Evolutionary conservation across 2,329 filamentous ascomycete species (phyloP).

Genomic region (Geosmithia morbida): DNA sequence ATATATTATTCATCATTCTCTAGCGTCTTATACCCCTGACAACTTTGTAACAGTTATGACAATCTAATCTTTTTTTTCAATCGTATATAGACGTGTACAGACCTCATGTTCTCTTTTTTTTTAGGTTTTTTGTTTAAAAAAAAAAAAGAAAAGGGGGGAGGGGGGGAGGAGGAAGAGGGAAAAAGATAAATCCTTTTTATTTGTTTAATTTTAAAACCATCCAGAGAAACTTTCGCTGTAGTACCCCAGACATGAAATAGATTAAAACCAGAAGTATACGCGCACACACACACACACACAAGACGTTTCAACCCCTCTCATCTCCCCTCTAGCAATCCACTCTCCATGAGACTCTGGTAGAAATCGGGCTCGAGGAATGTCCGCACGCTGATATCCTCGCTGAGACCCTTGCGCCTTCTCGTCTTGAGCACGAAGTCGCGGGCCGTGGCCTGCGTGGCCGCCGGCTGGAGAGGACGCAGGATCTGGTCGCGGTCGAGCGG

Average conservation of each 20-base stretch:
- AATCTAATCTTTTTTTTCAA: too few relatives aligned
- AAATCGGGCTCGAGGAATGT: constrained; percentile 95
- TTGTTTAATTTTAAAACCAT: too few relatives aligned
- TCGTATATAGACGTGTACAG: too few relatives aligned
- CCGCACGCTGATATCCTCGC: constrained; percentile 88
- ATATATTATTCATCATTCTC: background rate
- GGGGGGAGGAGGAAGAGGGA: too few relatives aligned
- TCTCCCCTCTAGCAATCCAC: constrained; percentile 59
- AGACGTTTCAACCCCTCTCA: background rate
- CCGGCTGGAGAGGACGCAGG: constrained; percentile 73
- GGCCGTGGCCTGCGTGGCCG: constrained; percentile 75
- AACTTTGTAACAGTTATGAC: background rate
- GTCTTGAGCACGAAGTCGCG: constrained; percentile 97
- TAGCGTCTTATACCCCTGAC: background rate
- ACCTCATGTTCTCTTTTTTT: too few relatives aligned
- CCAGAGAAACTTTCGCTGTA: too few relatives aligned
- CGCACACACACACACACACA: too few relatives aligned
- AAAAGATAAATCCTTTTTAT: too few relatives aligned
- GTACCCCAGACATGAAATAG: too few relatives aligned
- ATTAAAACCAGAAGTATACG: background rate
- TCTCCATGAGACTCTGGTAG: constrained; percentile 76
- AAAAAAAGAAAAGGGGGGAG: too few relatives aligned
- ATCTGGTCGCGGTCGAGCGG: constrained; percentile 80
- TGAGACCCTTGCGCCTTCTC: constrained; percentile 78
- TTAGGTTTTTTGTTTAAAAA: too few relatives aligned